These are phyloP conservation scores for Calcarisporium arbuscula DNA, from an alignment of 2,329 filamentous ascomycete species.

Conservation along the genomic window DNA sequence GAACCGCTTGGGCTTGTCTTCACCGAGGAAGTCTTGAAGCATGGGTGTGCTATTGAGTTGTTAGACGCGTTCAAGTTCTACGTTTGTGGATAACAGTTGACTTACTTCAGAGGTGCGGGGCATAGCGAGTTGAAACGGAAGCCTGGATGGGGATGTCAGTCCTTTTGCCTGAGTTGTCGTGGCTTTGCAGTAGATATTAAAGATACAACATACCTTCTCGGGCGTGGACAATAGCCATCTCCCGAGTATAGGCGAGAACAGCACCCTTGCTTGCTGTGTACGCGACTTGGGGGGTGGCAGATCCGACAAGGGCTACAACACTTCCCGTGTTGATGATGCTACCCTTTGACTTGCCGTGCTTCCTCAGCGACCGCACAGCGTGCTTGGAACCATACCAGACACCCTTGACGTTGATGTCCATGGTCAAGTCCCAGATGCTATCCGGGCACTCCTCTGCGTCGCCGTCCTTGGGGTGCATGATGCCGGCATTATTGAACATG, in stretches of 20 bases:
- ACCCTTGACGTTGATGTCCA: conserved; percentile 93
- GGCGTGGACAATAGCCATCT: conserved; percentile 87
- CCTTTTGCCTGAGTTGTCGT: too few relatives aligned
- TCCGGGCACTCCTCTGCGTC: conserved; percentile 80
- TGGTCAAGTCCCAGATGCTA: conserved; percentile 89
- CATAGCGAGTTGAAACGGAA: conserved; percentile 89
- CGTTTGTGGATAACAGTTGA: too few relatives aligned
- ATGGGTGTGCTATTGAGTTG: conserved; percentile 81
- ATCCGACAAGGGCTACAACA: conserved; percentile 80
- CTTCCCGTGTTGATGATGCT: conserved; percentile 91
- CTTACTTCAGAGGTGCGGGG: conserved; percentile 77
- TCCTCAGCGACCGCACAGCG: conserved; percentile 73
- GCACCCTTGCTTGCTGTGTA: conserved; percentile 95
- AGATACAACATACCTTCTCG: too few relatives aligned
- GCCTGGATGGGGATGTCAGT: too few relatives aligned
- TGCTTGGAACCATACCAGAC: conserved; percentile 96
- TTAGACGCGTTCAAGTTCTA: too few relatives aligned
- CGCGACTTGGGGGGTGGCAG: conserved; percentile 81
- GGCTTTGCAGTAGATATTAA: too few relatives aligned
- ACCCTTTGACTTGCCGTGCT: conserved; percentile 69
- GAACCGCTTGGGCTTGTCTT: conserved; percentile 73
- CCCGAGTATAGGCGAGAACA: conserved; percentile 81
- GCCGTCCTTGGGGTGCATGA: conserved; percentile 82
- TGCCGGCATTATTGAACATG: conserved; percentile 96
- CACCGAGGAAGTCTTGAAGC: conserved; percentile 87